Evolutionary conservation across 1,284 basidiomycete species (phyloP), one percentile per base, ranked within the genome.

Genomic region (Cryptococcus depauperatus): DNA sequence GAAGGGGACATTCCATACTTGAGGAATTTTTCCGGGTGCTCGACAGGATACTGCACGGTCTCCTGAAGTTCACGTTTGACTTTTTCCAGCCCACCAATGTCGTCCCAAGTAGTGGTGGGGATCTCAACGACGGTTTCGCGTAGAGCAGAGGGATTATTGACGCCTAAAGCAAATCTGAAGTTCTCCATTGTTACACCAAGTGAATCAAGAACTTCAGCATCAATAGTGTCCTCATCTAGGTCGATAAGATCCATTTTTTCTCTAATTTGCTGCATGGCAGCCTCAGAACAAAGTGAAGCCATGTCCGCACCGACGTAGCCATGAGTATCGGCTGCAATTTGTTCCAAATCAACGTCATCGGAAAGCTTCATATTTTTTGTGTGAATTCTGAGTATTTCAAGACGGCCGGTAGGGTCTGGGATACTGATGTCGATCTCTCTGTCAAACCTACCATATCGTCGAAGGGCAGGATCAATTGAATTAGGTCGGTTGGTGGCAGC

Each of bases 21-120:
- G 83, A 97, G 79, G 88, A 98, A 98, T 77, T 97, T 97, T 71
- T 98, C 95, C 53, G 95, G 95, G 69, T 98, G 95, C 74, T 98
- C 95, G 71, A 98, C 93, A 44, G 95, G 95, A 77, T 97, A 98
- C 66, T 96, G 92, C 1, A 99, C 93, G 9, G 95, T 98, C 76
- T 98, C 95, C 71, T 98, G 95, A 38, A 99, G 77, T 75, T 99
- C 93, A 73, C 83, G 83, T 77, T 98, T 98, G 84, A 98, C 93
- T 74, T 97, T 97, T 35, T 50, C 93, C 73, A 99, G 81, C 74
- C 95, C 93, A 81, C 93, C 93, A 67, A 99, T 84, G 63, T 99
- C 93, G 79, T 91, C 84, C 93, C 93, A 99, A 43, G 86, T 96
- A 67, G 92, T 82, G 38, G 83, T 87, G n/a, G 85, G 85, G 50